A percentile compares a stretch with the other conserved stretches of the same genome.
These are phyloP conservation scores for Sutorius eximius DNA, from an alignment of 1,284 basidiomycete genomes.

Conservation along the genomic window DNA sequence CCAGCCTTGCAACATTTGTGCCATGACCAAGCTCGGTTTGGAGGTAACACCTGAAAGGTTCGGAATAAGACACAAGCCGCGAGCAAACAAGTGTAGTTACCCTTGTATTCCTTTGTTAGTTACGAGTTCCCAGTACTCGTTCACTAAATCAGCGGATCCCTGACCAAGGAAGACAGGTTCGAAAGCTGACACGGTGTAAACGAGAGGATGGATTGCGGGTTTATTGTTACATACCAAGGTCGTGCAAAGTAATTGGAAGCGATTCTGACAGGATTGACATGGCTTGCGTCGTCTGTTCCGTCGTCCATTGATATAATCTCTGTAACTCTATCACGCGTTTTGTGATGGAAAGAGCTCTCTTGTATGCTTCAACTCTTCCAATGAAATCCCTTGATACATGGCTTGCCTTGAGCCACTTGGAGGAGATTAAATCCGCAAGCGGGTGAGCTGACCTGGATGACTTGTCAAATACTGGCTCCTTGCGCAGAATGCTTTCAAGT, in stretches of 20 bases:
- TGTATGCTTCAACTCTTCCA: constrained; percentile 26
- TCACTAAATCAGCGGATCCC: constrained; percentile 49
- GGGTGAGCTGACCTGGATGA: constrained; percentile 43
- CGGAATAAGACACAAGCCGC: background rate
- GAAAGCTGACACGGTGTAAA: constrained; percentile 47
- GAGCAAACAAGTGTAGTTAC: constrained; percentile 12
- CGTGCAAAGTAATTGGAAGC: constrained; percentile 55
- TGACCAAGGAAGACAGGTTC: constrained; percentile 66
- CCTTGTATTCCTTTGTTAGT: constrained; percentile 62
- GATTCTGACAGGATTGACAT: constrained; percentile 50
- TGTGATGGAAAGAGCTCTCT: constrained; percentile 40
- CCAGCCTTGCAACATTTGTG: constrained; percentile 66
- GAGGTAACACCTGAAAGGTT: constrained; percentile 51
- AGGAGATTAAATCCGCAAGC: too few species aligned
- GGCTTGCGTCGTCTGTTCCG: constrained; percentile 46
- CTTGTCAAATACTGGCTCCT: constrained; percentile 68
- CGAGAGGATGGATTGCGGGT: background rate
- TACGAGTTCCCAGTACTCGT: constrained; percentile 51
- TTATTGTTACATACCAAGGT: constrained; percentile 45
- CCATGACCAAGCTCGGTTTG: constrained; percentile 81
- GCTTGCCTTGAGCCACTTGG: background rate
- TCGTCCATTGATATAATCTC: constrained; percentile 52
- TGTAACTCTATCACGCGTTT: constrained; percentile 59
- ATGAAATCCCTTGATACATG: constrained; percentile 24
- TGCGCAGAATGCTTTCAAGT: constrained; percentile 50